A percentile compares a stretch with the other conserved stretches of the same genome.
Evolutionary conservation across 2,329 filamentous ascomycete genomes (phyloP).

Genomic region (Daldinia sp.): DNA sequence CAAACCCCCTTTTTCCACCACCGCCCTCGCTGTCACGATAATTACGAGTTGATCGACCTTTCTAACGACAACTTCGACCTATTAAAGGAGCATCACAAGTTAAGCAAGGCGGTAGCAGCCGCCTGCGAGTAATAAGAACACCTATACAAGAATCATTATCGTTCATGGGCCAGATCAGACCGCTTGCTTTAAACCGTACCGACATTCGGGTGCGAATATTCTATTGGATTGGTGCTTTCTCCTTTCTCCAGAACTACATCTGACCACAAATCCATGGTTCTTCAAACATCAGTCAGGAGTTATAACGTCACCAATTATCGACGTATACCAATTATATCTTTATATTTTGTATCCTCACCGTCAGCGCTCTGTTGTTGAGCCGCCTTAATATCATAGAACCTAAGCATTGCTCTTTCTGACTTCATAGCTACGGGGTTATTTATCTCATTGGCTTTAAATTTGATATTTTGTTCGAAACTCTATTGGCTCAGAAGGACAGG

Average conservation of each 20-base stretch:
- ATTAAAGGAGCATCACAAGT: slow-evolving; percentile 1
- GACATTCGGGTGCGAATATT: neutral
- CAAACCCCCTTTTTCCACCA: slow-evolving; percentile 1
- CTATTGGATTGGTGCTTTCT: neutral
- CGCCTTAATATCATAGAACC: neutral
- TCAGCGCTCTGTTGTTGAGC: neutral
- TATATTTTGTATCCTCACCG: neutral
- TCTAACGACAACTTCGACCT: slow-evolving; percentile 6
- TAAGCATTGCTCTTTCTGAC: neutral
- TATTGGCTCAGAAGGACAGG: neutral
- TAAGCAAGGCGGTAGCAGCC: neutral
- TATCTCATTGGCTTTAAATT: neutral
- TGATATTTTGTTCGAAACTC: neutral
- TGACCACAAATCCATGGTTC: neutral
- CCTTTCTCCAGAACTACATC: neutral
- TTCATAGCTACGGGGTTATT: neutral
- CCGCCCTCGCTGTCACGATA: neutral
- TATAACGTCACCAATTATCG: neutral
- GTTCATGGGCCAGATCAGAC: neutral
- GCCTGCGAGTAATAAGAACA: neutral
- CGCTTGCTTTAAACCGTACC: neutral
- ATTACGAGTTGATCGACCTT: neutral
- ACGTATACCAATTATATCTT: neutral
- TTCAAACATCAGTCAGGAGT: neutral
- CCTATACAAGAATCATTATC: neutral